Evolutionary conservation across 768 basidiomycete species (phyloP).

Genomic region (Pisolithus tinctorius): DNA sequence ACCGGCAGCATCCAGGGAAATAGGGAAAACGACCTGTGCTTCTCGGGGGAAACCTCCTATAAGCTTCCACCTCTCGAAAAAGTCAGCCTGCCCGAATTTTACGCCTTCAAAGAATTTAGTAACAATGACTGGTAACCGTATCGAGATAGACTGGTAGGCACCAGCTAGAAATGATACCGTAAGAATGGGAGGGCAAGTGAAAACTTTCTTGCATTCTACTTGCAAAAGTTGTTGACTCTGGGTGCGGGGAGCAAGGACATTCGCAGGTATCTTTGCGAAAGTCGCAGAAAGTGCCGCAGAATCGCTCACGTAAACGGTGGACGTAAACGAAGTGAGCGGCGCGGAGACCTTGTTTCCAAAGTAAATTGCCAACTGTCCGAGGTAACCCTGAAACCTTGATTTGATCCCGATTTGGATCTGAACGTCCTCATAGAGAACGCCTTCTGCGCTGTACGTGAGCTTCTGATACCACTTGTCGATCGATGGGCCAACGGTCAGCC

Average conservation of each 20-base stretch:
- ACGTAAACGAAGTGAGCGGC: constrained; percentile 88
- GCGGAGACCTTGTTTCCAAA: constrained; percentile 92
- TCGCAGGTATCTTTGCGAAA: constrained; percentile 89
- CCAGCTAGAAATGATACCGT: constrained; percentile 89
- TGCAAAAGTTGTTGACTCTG: constrained; percentile 93
- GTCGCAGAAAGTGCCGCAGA: constrained; percentile 71
- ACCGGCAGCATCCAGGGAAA: constrained; percentile 57
- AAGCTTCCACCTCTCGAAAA: constrained; percentile 97
- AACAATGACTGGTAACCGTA: constrained; percentile 81
- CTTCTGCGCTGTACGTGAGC: constrained; percentile 72
- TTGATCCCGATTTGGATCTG: constrained; percentile 96
- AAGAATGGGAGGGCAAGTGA: constrained; percentile 69
- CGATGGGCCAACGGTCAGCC: constrained; percentile 59
- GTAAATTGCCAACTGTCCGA: constrained; percentile 91
- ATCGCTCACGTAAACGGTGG: constrained; percentile 67
- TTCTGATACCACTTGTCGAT: constrained; percentile 89
- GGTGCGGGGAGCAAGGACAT: constrained; percentile 68
- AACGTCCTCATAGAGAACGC: constrained; percentile 91
- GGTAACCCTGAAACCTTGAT: constrained; percentile 90
- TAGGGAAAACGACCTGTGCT: constrained; percentile 81
- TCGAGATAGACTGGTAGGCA: constrained; percentile 77
- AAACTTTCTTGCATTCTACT: constrained; percentile 89
- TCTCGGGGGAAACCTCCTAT: constrained; percentile 95
- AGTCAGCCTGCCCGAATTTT: constrained; percentile 72
- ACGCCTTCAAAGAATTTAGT: constrained; percentile 95